Percentiles rank a stretch among this genome's conserved stretches.
Evolutionary conservation across 345 rosid genomes (phyloP).

Genomic region (Kernera saxatilis): DNA sequence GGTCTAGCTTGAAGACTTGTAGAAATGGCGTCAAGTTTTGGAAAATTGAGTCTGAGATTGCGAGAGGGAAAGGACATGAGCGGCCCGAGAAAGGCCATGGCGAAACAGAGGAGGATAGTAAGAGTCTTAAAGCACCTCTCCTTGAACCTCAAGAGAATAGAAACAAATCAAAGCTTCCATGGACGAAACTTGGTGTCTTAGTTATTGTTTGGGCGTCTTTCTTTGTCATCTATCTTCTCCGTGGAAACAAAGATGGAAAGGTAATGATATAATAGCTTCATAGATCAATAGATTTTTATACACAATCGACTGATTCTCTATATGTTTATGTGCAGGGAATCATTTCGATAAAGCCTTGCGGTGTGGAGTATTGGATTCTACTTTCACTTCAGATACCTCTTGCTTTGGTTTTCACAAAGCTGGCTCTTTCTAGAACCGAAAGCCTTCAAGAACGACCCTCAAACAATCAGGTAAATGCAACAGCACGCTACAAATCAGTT

Average conservation of each 20-base stretch:
- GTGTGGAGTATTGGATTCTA: constrained; percentile 61
- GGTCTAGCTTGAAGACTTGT: constrained; percentile 77
- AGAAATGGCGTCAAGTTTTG: constrained; percentile 52
- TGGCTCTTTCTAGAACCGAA: constrained; percentile 41
- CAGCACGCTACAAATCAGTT: not conserved
- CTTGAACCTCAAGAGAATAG: constrained; percentile 25
- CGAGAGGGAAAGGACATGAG: constrained; percentile 24
- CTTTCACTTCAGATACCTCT: constrained; percentile 76
- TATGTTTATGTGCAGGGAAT: constrained; percentile 45
- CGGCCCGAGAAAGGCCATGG: constrained; percentile 37
- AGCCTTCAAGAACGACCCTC: constrained; percentile 17
- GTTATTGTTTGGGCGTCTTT: constrained; percentile 71
- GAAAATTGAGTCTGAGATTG: constrained; percentile 56
- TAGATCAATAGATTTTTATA: not conserved
- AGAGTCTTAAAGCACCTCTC: constrained; percentile 36
- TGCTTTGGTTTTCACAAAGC: constrained; percentile 57
- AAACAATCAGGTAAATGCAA: constrained; percentile 7
- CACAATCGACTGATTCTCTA: not conserved
- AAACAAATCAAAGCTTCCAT: constrained; percentile 40
- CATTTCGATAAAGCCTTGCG: constrained; percentile 53
- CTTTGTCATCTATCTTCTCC: constrained; percentile 57
- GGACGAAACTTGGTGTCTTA: constrained; percentile 62
- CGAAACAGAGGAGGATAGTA: constrained; percentile 28
- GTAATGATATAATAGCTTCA: constrained; percentile 25
- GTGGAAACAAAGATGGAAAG: constrained; percentile 64